Base-by-base conservation (phyloP, 148 eudicot genomes). In the Arbutus unedo region DNA sequence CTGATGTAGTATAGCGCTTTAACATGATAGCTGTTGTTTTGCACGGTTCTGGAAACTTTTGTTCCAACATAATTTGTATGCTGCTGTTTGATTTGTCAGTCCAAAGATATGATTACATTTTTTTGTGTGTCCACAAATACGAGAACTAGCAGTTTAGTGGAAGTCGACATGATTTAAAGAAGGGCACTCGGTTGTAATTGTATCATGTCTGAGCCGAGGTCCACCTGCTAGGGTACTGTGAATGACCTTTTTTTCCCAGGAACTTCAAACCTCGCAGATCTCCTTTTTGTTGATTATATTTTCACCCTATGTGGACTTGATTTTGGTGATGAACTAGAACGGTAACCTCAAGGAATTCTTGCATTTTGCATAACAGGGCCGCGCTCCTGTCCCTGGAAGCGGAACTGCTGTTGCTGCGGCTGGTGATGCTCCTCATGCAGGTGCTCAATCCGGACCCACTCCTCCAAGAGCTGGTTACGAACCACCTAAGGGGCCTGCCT, bases 381-480 rank as follows among this genome's bases (percentile, higher is more conserved):
- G 84, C 82, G 85, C 76, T 49, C 74, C 89, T 15, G 88, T 79
- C 80, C 83, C 91, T 50, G 85, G 84, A 49, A 85, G 72, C 77
- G 84, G 79, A 78, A 81, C 86, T 74, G 87, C 86, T 67, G 81
- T 70, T 78, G 84, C 85, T 62, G 74, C 84, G 45, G 88, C 82
- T 54, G 92, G 87, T 41, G 85, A 75, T 60, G 84, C 93, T 45
- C 88, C 92, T 66, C 85, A 86, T 84, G 88, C 82, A 43, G 87
- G 87, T 70, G 78, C 89, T 71, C 93, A 90, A 82, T 54, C 92
- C 18, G 91, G 83, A 80, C 82, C 88, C 25, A 75, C 84, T 77
- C 55, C 87, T 81, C 84, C 89, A 50, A 87, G 86, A 86, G 78
- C 86, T 74, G 90, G 90, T 79, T 89, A 89, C 79, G 91, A 90